Evolutionary conservation across 768 basidiomycete genomes (phyloP), one percentile per base, ranked within the genome.

Genomic region (Kwoniella shandongensis): DNA sequence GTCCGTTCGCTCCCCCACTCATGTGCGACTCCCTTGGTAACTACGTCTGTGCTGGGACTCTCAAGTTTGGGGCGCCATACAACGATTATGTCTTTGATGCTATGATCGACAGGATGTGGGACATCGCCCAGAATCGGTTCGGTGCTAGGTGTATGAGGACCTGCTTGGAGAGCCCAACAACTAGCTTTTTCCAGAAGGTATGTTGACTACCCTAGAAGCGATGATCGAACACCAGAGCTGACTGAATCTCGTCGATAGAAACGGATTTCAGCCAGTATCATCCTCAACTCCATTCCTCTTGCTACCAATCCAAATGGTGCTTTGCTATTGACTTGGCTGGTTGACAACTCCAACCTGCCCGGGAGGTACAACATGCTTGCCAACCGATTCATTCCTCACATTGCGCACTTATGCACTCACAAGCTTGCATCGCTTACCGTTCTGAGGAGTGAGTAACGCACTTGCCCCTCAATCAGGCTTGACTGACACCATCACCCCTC

Each of bases 251-350:
- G 6, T 32, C 13, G 6, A 32, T 64, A 81, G 80, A 92, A 94
- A 74, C 90, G 93, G 30, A 87, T 97, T 65, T 92, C 92, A 10
- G 89, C 91, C 8, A 88, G 93, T 18, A 81, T 99, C 76, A 89
- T 98, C 61, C 82, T 98, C 67, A 98, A 99, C 80, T 94, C 93
- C 5, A 96, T 98, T 54, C 93, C 94, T 27, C 82, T 99, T 57
- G 92, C 93, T 15, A 98, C 94, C 17, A 97, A 96, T 74, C 91
- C 94, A 10, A 99, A 99, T 69, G 96, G 96, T 52, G 93, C 96
- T 0, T 81, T 99, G 48, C 80, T 98, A 54, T 79, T 99, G 53
- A 98, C 93, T 12, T 99, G 96, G 96, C 82, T 99, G 44, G 83
- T 98, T 60, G 96, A 99, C 72, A 87, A 89, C 0, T 96, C 92